Conservation (phyloP, 73 alveolate species). For the Paramecium sonneborni region DNA sequence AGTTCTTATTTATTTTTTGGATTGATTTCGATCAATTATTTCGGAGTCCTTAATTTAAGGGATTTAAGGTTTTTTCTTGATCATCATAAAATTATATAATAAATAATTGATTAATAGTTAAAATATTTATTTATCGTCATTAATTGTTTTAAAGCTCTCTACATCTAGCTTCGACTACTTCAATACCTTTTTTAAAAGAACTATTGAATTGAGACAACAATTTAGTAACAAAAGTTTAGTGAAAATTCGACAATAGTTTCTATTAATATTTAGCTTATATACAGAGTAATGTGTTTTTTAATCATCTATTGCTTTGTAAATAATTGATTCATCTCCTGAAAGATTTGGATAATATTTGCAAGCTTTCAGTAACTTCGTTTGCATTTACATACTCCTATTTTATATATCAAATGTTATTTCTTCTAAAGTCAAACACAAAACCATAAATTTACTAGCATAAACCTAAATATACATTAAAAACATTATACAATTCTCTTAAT, state of each 20-base stretch:
- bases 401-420: conserved; percentile 9
- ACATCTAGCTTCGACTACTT: conserved; percentile 50
- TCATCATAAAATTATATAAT: not conserved
- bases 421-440: conserved; percentile 29
- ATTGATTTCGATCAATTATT: not conserved
- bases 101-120: not conserved
- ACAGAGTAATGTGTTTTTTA: conserved; percentile 36
- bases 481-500: conserved; percentile 40
- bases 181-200: conserved; percentile 23
- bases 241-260: conserved; percentile 33
- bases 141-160: conserved; percentile 24
- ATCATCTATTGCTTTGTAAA: conserved; percentile 16
- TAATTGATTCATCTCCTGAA: not conserved
- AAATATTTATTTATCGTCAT: conserved; percentile 3
- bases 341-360: not conserved
- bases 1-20: not conserved
- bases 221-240: not conserved
- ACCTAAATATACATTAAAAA: not conserved
- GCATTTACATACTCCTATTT: conserved; percentile 35
- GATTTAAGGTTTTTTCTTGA: not conserved
- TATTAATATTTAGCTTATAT: not conserved
- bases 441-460: conserved; percentile 7
- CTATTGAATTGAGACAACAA: not conserved
- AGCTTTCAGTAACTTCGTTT: conserved; percentile 24
- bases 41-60: not conserved